Evolutionary conservation across 2,329 filamentous ascomycete genomes (phyloP).

Genomic region (Thermoascus crustaceus): DNA sequence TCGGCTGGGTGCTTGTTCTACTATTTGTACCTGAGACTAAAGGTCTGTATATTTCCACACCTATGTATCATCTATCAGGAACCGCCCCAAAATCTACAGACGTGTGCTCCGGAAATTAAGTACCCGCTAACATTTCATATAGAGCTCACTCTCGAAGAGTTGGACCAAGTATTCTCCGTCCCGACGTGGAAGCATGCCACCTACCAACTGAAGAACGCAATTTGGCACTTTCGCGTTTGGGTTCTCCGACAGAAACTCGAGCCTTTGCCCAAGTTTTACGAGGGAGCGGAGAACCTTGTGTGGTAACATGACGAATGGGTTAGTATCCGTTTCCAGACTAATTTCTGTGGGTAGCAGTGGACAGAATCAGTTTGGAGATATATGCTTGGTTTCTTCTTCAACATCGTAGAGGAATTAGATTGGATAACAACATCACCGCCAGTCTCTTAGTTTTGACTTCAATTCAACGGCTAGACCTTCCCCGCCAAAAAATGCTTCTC

Average conservation of each 20-base stretch:
- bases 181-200: constrained; percentile 38
- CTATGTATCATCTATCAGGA: neutral
- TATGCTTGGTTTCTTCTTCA: too few relatives aligned
- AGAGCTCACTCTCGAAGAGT: constrained; percentile 37
- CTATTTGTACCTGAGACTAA: constrained; percentile 47
- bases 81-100: too few relatives aligned
- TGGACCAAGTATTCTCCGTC: constrained; percentile 48
- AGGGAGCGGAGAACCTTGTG: constrained; percentile 18
- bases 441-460: too few relatives aligned
- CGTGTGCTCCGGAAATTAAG: too few relatives aligned
- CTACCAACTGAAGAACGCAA: constrained; percentile 31
- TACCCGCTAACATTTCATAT: constrained; percentile 10
- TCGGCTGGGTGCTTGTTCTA: constrained; percentile 45
- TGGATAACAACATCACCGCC: too few relatives aligned
- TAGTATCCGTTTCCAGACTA: too few relatives aligned
- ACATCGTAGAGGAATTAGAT: too few relatives aligned
- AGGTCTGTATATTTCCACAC: constrained; percentile 10
- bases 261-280: constrained; percentile 27
- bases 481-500: too few relatives aligned
- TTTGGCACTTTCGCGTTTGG: constrained; percentile 35
- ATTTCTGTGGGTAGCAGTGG: too few relatives aligned
- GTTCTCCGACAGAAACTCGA: constrained; percentile 29
- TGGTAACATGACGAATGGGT: too few relatives aligned
- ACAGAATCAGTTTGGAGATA: too few relatives aligned
- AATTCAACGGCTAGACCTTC: too few relatives aligned